Evolutionary conservation across 192 early-diverging fungal species (phyloP), one percentile per base, ranked within the genome.

Genomic region (Lunasporangiospora selenospora): DNA sequence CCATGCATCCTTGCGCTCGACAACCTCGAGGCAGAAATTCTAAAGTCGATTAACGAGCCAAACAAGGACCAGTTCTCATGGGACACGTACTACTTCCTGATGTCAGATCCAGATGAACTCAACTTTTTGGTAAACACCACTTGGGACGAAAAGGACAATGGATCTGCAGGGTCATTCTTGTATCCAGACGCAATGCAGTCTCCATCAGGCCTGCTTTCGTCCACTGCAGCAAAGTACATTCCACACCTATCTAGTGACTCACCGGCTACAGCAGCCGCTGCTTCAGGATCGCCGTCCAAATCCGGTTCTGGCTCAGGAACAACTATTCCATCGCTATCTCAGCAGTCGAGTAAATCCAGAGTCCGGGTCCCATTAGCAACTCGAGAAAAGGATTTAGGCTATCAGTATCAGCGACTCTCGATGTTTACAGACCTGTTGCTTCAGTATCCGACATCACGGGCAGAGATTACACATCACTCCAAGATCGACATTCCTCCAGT

Each of bases 401-500:
- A 90, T 63, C 88, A 90, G 39, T 82, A 81, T 18, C 73, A 81
- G 27, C 81, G 87, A 3, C 58, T 87, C 11, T 53, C 67, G 0
- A 54, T 85, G 43, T 90, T 88, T 45, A 78, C 80, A 15, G 73
- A 77, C 19, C 58, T 88, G 13, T 56, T 90, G 18, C 69, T 64
- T 15, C 75, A 86, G 65, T 87, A 84, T 40, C 88, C 88, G 6
- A 76, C 81, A 12, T 85, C 85, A 0, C 56, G 70, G 21, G 60
- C 77, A 21, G 85, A 87, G 42, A 83, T 86, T 36, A 51, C 82
- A 43, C 79, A 83, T 54, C 85, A 88, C 48, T 82, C 85, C 23
- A 84, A 82, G 49, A 76, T 83, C 3, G 87, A 88, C 43, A 84
- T 88, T 38, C 83, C 83, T 29, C 84, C 87, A 3, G 53, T 87